Conservation (phyloP, 208 protist species). For the Blastocrithidia nonstop region DNA sequence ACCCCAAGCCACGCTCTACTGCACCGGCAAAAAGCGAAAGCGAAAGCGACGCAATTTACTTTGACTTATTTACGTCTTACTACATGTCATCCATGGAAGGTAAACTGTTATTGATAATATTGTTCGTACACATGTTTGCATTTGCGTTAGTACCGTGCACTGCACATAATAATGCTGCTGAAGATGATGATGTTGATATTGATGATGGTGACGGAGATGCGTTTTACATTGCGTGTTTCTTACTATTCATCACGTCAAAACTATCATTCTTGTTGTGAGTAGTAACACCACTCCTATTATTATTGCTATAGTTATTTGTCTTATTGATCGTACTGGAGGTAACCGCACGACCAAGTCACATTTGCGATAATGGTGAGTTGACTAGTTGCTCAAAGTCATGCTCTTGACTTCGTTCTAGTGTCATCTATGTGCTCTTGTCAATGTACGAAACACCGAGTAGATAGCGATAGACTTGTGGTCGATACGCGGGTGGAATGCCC, state of each 20-base stretch:
- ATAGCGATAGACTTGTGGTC: constrained; percentile 70
- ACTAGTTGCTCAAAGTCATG: constrained; percentile 54
- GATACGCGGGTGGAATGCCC: constrained; percentile 44
- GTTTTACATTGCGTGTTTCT: too few relatives aligned
- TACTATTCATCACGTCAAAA: too few relatives aligned
- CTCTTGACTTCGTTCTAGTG: constrained; percentile 63
- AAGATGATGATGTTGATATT: neutral
- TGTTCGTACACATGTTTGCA: too few relatives aligned
- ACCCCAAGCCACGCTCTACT: too few relatives aligned
- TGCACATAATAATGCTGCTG: constrained; percentile 1
- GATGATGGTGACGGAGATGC: constrained; percentile 5
- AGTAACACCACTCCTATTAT: neutral
- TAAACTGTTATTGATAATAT: too few relatives aligned
- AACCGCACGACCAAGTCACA: constrained; percentile 15
- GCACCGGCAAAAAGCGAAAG: too few relatives aligned
- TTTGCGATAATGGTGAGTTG: constrained; percentile 16
- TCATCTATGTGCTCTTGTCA: constrained; percentile 77
- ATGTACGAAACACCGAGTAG: constrained; percentile 54
- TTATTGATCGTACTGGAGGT: constrained; percentile 9
- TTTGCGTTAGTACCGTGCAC: too few relatives aligned
- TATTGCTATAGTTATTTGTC: constrained; percentile 1
- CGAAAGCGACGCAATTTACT: too few relatives aligned
- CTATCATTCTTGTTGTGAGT: neutral
- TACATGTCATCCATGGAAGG: too few relatives aligned
- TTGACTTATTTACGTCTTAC: too few relatives aligned